phyloP scores from a whole-genome alignment of 352 stramenopile species.

The Pythium sp. region DNA sequence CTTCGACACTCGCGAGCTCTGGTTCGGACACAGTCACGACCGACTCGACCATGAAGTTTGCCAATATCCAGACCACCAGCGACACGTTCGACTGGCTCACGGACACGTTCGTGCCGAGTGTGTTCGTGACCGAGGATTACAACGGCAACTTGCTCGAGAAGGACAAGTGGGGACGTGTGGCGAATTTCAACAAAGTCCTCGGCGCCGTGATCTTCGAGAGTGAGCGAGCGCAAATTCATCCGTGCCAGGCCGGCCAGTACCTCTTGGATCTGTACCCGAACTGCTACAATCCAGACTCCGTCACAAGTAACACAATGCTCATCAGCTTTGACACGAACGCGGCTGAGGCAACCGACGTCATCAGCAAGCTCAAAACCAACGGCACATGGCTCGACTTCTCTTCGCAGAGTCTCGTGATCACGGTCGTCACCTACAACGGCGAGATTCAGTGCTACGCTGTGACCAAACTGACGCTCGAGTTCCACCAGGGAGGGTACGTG shows the following conservation, averaged over 20 bases:
- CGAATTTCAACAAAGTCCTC: conserved; percentile 35
- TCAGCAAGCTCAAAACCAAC: conserved; percentile 25
- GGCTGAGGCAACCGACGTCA: conserved; percentile 20
- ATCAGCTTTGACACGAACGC: conserved; percentile 48
- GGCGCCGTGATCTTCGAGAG: conserved; percentile 36
- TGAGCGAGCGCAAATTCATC: conserved; percentile 16
- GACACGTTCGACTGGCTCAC: conserved; percentile 51
- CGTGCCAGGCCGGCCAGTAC: conserved; percentile 30
- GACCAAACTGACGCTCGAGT: conserved; percentile 34
- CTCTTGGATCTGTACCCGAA: conserved; percentile 37
- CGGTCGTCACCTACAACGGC: conserved; percentile 52
- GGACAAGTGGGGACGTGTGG: conserved; percentile 28
- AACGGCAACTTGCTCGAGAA: conserved; percentile 33
- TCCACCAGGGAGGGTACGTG: conserved; percentile 34
- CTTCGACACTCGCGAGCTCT: conserved; percentile 30
- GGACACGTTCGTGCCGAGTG: conserved; percentile 33
- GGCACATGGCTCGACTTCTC: conserved; percentile 43
- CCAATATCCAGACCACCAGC: conserved; percentile 32
- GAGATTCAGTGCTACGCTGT: conserved; percentile 44
- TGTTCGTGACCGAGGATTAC: conserved; percentile 54
- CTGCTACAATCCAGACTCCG: conserved; percentile 38
- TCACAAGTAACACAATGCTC: conserved; percentile 22
- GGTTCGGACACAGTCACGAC: conserved; percentile 44
- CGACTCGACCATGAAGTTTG: conserved; percentile 45
- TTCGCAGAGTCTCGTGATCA: conserved; percentile 38